Percentiles rank a stretch among this genome's conserved stretches.
phyloP scores from a whole-genome alignment of 2,329 filamentous ascomycete species.

The Colletotrichum orbiculare region DNA sequence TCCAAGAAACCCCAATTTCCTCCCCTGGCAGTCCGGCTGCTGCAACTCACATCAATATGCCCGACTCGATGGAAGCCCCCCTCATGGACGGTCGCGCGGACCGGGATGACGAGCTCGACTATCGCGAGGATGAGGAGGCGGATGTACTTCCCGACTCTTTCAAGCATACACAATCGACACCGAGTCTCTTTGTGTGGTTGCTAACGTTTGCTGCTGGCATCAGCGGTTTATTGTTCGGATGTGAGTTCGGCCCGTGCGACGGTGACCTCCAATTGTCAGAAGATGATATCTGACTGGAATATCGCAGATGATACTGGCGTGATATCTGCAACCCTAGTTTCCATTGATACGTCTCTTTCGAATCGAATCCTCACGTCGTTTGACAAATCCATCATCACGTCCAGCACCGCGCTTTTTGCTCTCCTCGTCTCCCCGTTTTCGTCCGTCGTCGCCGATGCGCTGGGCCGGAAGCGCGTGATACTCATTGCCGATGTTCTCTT shows the following conservation, averaged over 20 bases:
- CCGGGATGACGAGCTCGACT: slow-evolving; percentile 42
- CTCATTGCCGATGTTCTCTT: slow-evolving; percentile 75
- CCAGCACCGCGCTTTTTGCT: slow-evolving; percentile 75
- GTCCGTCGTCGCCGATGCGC: slow-evolving; percentile 70
- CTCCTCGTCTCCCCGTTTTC: slow-evolving; percentile 72
- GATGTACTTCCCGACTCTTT: slow-evolving; percentile 35
- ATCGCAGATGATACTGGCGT: slow-evolving; percentile 72
- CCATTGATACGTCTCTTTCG: slow-evolving; percentile 69
- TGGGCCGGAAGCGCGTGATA: slow-evolving; percentile 72
- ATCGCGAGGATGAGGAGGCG: slow-evolving; percentile 43
- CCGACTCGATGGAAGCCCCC: slow-evolving; percentile 35
- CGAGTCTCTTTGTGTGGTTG: slow-evolving; percentile 67
- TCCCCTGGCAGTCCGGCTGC: background rate
- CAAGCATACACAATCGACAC: slow-evolving; percentile 38
- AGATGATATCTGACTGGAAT: slow-evolving; percentile 13
- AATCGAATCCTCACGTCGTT: slow-evolving; percentile 66
- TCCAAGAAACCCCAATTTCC: background rate
- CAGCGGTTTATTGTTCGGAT: slow-evolving; percentile 75
- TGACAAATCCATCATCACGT: slow-evolving; percentile 78
- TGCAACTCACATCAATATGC: slow-evolving; percentile 24
- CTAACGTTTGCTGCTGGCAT: slow-evolving; percentile 74
- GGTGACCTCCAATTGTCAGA: background rate
- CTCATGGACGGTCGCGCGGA: slow-evolving; percentile 40
- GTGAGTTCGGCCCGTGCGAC: slow-evolving; percentile 53
- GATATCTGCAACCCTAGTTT: slow-evolving; percentile 75